A percentile compares a stretch with the other conserved stretches of the same genome.
These are phyloP conservation scores for Trametes hirsuta DNA, from an alignment of 1,284 basidiomycete genomes.

Conservation along the genomic window DNA sequence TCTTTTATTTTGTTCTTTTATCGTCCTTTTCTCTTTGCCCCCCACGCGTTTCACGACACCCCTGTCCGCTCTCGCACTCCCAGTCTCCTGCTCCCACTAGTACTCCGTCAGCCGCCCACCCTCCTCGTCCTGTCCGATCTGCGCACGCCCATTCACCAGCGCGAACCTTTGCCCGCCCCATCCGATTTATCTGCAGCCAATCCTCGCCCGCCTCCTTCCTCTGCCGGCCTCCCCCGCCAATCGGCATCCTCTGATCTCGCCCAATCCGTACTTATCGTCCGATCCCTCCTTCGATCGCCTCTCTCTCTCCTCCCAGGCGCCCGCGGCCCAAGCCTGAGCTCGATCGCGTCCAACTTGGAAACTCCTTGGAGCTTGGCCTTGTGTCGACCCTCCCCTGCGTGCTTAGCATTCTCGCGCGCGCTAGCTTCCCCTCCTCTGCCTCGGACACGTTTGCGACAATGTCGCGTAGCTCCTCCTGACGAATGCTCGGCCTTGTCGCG, in stretches of 20 bases:
- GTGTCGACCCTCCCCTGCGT: background rate
- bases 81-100: background rate
- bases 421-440: background rate
- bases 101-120: constrained; percentile 7
- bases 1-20: constrained; percentile 1
- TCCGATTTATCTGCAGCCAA: constrained; percentile 13
- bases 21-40: background rate
- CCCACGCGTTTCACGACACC: background rate
- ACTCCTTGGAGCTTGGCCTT: background rate
- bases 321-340: background rate
- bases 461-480: background rate
- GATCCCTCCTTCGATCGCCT: constrained; percentile 1
- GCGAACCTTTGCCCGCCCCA: constrained; percentile 15
- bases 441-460: background rate
- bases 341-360: no score
- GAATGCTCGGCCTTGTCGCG: background rate
- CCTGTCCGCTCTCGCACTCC: background rate
- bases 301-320: background rate
- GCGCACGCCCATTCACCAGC: background rate
- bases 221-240: constrained; percentile 14
- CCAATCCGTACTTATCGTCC: constrained; percentile 4
- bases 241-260: constrained; percentile 20
- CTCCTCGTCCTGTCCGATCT: constrained; percentile 3
- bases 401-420: constrained; percentile 10
- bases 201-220: constrained; percentile 1